Conservation (phyloP, 768 basidiomycete species). For the Termitomyces sp. region DNA sequence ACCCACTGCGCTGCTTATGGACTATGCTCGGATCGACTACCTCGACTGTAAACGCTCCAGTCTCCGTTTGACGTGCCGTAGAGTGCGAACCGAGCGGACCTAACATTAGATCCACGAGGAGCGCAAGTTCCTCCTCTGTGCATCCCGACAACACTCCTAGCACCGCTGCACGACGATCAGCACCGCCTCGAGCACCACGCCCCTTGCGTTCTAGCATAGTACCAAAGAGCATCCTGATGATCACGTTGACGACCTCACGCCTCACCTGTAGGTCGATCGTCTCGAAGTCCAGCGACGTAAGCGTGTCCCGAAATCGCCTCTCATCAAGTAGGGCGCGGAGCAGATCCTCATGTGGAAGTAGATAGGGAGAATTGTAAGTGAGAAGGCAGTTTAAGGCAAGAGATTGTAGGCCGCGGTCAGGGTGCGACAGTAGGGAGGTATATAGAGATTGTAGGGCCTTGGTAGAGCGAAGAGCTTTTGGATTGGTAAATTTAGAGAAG, state of each 20-base stretch:
- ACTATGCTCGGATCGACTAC: conserved; percentile 27
- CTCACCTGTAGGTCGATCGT: conserved; percentile 51
- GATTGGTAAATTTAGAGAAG: conserved; percentile 88
- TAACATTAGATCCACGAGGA: conserved; percentile 87
- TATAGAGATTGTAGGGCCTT: conserved; percentile 64
- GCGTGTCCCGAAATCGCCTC: conserved; percentile 83
- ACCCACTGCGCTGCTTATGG: conserved; percentile 76
- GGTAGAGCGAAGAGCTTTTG: conserved; percentile 78
- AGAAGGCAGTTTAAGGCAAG: conserved; percentile 74
- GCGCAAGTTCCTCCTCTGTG: conserved; percentile 62
- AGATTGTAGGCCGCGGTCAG: conserved; percentile 74
- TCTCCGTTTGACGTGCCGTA: conserved; percentile 17
- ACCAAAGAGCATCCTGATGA: conserved; percentile 81
- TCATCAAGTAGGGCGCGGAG: conserved; percentile 75
- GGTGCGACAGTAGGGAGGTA: conserved; percentile 72
- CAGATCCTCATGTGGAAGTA: conserved; percentile 54
- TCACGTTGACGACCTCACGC: conserved; percentile 57
- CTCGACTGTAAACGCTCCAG: conserved; percentile 20
- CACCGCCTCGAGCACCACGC: conserved; percentile 45
- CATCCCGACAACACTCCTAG: conserved; percentile 67
- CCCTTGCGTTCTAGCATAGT: conserved; percentile 80
- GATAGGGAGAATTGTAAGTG: conserved; percentile 69
- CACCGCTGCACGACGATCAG: conserved; percentile 70
- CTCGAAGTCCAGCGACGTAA: conserved; percentile 66
- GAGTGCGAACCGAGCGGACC: conserved; percentile 49